These are phyloP conservation scores for Apophysomyces trapeziformis DNA, from an alignment of 371 early-diverging fungal species.

Conservation along the genomic window DNA sequence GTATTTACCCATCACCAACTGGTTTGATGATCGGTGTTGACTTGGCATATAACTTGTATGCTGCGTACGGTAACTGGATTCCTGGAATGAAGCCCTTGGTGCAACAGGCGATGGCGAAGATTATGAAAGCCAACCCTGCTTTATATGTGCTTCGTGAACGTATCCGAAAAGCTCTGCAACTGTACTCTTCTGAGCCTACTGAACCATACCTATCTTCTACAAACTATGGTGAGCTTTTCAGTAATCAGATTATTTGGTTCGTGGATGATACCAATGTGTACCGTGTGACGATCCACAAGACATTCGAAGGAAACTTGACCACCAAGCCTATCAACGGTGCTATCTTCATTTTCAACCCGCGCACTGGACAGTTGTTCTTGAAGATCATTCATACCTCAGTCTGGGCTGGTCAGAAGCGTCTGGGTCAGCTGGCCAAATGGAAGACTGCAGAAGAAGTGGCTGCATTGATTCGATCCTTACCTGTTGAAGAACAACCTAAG, in stretches of 20 bases:
- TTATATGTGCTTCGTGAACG: slow-evolving; percentile 98
- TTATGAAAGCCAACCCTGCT: slow-evolving; percentile 98
- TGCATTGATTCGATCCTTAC: slow-evolving; percentile 96
- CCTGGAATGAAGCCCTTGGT: slow-evolving; percentile 98
- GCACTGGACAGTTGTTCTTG: slow-evolving; percentile 97
- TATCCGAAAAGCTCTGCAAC: slow-evolving; percentile 97
- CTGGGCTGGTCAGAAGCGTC: slow-evolving; percentile 98
- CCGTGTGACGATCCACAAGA: slow-evolving; percentile 99
- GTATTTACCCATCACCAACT: slow-evolving; percentile 97
- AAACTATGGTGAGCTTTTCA: slow-evolving; percentile 97
- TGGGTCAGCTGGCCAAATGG: slow-evolving; percentile 98
- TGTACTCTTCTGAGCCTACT: slow-evolving; percentile 98
- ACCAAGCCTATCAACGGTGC: slow-evolving; percentile 99
- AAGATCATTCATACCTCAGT: slow-evolving; percentile 99
- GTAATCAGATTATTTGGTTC: slow-evolving; percentile 98
- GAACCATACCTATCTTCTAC: slow-evolving; percentile 96
- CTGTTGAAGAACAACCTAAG: slow-evolving; percentile 98
- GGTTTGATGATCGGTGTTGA: slow-evolving; percentile 98
- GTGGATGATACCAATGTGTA: slow-evolving; percentile 99
- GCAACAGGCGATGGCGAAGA: slow-evolving; percentile 97
- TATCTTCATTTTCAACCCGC: slow-evolving; percentile 98
- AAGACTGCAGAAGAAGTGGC: slow-evolving; percentile 99
- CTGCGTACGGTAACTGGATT: slow-evolving; percentile 96
- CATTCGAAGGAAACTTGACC: slow-evolving; percentile 97
- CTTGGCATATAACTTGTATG: slow-evolving; percentile 94